A percentile compares a stretch with the other conserved stretches of the same genome.
Evolutionary conservation across 768 basidiomycete species (phyloP).

Genomic region (Suillus occidentalis): DNA sequence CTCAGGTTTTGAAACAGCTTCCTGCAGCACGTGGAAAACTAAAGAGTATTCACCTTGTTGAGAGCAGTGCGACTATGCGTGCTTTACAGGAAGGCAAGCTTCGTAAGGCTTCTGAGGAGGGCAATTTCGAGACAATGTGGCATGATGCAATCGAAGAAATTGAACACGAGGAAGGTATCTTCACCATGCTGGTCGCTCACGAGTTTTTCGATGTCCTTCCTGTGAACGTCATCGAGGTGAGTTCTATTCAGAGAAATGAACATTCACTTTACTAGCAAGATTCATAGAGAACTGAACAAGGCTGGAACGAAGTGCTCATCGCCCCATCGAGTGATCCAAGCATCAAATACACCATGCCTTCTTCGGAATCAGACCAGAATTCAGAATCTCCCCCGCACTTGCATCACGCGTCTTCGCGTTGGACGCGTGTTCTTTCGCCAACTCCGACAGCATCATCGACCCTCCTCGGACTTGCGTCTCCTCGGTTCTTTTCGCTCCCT

Average conservation of each 20-base stretch:
- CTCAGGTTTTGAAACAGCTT: constrained; percentile 54
- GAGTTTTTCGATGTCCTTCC: constrained; percentile 98
- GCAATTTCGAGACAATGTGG: constrained; percentile 58
- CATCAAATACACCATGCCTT: constrained; percentile 26
- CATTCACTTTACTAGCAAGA: neutral
- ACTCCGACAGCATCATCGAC: constrained; percentile 52
- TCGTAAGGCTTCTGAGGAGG: constrained; percentile 21
- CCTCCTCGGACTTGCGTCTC: constrained; percentile 63
- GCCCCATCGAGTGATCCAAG: constrained; percentile 44
- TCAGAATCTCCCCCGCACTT: constrained; percentile 11
- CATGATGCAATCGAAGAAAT: constrained; percentile 73
- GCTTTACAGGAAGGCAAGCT: constrained; percentile 60
- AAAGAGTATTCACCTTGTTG: constrained; percentile 71
- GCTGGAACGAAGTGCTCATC: constrained; percentile 87
- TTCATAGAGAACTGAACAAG: constrained; percentile 67
- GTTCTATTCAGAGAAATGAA: constrained; percentile 13
- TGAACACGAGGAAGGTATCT: constrained; percentile 45
- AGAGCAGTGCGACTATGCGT: constrained; percentile 72
- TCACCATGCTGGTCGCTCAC: constrained; percentile 89
- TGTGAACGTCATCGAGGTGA: constrained; percentile 83
- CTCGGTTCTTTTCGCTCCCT: constrained; percentile 68
- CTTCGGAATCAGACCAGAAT: constrained; percentile 15
- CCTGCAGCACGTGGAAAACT: constrained; percentile 34
- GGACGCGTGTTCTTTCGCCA: constrained; percentile 68
- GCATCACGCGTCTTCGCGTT: constrained; percentile 31